These are phyloP conservation scores for Argentina anserina DNA, from an alignment of 306 rosid genomes.

Conservation along the genomic window DNA sequence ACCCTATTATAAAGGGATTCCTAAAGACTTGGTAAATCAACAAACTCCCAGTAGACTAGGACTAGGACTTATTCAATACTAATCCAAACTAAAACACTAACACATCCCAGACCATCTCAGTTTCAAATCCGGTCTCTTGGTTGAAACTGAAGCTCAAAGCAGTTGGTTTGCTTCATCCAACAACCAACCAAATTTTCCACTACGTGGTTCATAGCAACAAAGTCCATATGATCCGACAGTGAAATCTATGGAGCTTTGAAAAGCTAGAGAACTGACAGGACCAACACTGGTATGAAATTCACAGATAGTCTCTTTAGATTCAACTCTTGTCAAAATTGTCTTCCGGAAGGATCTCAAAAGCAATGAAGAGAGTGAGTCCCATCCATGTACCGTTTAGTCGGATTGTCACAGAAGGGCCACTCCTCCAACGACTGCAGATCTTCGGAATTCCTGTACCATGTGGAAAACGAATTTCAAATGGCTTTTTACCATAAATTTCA, in stretches of 20 bases:
- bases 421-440: not conserved
- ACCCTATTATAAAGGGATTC: not conserved
- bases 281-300: not conserved
- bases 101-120: constrained; percentile 10
- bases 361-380: not conserved
- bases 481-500: not conserved
- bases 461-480: not conserved
- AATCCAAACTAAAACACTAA: not conserved
- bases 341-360: not conserved
- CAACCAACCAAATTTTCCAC: not conserved
- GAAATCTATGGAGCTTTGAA: not conserved
- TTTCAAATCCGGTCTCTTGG: not conserved
- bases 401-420: constrained; percentile 4
- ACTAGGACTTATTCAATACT: not conserved
- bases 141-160: not conserved
- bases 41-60: not conserved
- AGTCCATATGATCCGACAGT: not conserved
- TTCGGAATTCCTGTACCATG: not conserved
- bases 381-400: not conserved
- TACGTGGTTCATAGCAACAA: not conserved
- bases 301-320: not conserved
- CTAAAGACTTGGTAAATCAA: not conserved
- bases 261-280: accelerated
- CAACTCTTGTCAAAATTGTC: not conserved
- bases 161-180: not conserved